phyloP scores from a whole-genome alignment of 75 land plant genomes.

The Selaginella moellendorffii region DNA sequence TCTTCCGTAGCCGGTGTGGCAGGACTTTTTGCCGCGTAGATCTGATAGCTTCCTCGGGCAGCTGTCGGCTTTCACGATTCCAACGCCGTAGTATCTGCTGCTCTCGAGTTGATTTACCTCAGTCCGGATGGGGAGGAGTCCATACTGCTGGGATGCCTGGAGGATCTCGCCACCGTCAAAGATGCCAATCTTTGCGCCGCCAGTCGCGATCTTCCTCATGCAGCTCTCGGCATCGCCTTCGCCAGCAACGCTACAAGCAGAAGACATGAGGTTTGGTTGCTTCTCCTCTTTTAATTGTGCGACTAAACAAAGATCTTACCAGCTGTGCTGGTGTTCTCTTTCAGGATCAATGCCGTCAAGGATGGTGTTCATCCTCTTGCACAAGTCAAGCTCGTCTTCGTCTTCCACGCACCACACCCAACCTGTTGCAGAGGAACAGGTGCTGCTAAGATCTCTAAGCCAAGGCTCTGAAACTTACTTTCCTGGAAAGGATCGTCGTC shows the following conservation, averaged over 20 bases:
- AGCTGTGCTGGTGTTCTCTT: background rate
- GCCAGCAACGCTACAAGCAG: background rate
- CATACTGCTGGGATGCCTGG: background rate
- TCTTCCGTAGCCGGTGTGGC: conserved; percentile 8
- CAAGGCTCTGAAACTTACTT: background rate
- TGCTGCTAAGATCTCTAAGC: background rate
- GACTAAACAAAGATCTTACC: background rate
- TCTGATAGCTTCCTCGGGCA: background rate
- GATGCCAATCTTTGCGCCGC: background rate
- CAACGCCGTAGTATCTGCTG: conserved; percentile 5
- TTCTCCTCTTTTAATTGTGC: too few relatives aligned
- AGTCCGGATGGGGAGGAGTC: background rate
- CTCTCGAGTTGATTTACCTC: background rate
- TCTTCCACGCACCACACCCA: background rate
- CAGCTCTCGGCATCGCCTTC: conserved; percentile 1
- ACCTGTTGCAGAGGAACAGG: background rate
- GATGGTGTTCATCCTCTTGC: background rate
- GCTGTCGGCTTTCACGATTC: conserved; percentile 1
- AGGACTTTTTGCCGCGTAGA: background rate
- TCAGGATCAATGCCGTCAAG: background rate
- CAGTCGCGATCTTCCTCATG: background rate
- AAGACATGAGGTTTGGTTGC: background rate
- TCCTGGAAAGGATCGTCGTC: background rate
- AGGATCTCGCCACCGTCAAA: conserved; percentile 8
- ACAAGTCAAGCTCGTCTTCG: background rate